Base-by-base conservation (phyloP, 2,329 filamentous ascomycete genomes). In the Nemania sp. region DNA sequence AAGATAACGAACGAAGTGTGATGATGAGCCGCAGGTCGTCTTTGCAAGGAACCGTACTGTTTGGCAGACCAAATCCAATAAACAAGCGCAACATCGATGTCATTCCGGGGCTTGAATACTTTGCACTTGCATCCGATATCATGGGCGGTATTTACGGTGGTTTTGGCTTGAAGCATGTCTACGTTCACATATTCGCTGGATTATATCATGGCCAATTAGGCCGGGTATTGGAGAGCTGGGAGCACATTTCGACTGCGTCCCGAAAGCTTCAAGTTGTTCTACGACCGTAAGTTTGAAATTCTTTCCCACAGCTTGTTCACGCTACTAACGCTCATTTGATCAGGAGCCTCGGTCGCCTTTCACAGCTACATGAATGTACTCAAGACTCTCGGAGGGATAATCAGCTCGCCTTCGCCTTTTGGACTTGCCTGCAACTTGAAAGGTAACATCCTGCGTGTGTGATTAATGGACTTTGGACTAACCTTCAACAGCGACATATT, bases 361-460 rank as follows among this genome's bases (percentile, higher is more conserved):
- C 72, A 6, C 72, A 68, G 1, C 63, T 71, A 28, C 63, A 63
- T 14, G 60, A 59, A 30, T 67, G 65, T 22, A 62, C 78, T 24
- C 47, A 49, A 6, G 72, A 71, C 33, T 77, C 75, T 33, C 71
- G 68, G 52, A 63, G 75, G 40, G 81, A 86, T 63, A 90, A 91
- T 66, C 78, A 87, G 52, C 77, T 88, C 30, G 77, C 88, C 12
- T 80, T 95, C 63, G 88, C 90, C 0, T 97, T 92, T 65, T 97
- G 93, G 93, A 94, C 92, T 6, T 96, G 90, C 68, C 76, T 97
- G 59, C 93, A 97, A 67, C 79, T 97, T 9, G 93, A 97, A 72
- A 96, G 87, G 88, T 90, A 71, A n/a, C 62, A 14, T 5, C 4
- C 2, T 40, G 3, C 19, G 20, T 26, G 20, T 37, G 26, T 6